Evolutionary conservation across 2,329 filamentous ascomycete species (phyloP).

Genomic region (Sporothrix globosa): DNA sequence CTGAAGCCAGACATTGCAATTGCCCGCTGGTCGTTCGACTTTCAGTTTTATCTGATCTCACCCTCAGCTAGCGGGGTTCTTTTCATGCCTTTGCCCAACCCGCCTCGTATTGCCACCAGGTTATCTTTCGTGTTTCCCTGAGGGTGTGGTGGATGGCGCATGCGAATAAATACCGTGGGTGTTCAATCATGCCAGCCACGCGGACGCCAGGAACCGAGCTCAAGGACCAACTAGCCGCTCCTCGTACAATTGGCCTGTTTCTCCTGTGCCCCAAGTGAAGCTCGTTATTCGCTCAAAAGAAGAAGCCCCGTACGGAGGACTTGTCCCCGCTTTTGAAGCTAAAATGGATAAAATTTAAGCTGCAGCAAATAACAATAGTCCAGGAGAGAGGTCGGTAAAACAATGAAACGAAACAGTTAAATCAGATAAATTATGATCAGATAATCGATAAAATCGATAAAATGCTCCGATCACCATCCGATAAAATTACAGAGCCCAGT

Average conservation of each 20-base stretch:
- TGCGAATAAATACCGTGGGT: not conserved
- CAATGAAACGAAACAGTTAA: not conserved
- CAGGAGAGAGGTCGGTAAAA: not conserved
- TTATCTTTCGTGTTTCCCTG: not conserved
- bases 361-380: not conserved
- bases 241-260: too few relatives aligned
- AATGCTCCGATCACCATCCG: not conserved
- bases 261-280: not conserved
- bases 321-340: not conserved
- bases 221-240: not conserved
- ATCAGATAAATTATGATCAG: not conserved
- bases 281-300: not conserved
- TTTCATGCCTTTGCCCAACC: not conserved
- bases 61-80: not conserved
- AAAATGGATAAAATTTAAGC: slow-evolving; percentile 3
- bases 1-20: too few relatives aligned
- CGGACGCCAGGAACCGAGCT: not conserved
- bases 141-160: not conserved
- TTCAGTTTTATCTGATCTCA: slow-evolving; percentile 8
- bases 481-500: not conserved
- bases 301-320: not conserved
- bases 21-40: not conserved
- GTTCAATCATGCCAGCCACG: not conserved
- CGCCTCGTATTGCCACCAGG: slow-evolving; percentile 11
- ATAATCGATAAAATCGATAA: not conserved